phyloP scores from a whole-genome alignment of 164 flowering plant genomes.

The Warburgia ugandensis region DNA sequence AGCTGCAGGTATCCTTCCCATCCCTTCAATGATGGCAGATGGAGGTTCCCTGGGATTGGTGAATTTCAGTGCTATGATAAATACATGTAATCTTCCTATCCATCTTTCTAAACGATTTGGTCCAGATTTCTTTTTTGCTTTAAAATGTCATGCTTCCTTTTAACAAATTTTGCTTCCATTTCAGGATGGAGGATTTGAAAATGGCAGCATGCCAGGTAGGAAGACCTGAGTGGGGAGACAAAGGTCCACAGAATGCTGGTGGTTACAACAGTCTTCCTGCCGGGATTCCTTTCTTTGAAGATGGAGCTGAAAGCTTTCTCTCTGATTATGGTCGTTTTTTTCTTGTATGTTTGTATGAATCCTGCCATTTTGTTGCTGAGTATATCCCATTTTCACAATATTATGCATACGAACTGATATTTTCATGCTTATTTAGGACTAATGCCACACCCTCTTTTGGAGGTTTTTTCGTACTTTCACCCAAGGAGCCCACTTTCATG shows the following conservation, averaged over 20 bases:
- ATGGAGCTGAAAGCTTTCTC: conserved; percentile 40
- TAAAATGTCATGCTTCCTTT: background rate
- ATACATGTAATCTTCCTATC: conserved; percentile 33
- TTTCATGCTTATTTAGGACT: too few species aligned
- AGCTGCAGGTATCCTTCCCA: conserved; percentile 52
- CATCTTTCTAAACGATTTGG: too few species aligned
- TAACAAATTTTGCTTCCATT: background rate
- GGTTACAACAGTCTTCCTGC: conserved; percentile 43
- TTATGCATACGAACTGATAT: too few species aligned
- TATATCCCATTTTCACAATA: too few species aligned
- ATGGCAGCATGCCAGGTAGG: conserved; percentile 40
- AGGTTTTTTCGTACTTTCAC: too few species aligned
- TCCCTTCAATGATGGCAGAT: conserved; percentile 46
- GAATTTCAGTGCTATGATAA: too few species aligned
- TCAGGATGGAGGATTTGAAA: conserved; percentile 45
- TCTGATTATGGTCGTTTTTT: conserved; percentile 58
- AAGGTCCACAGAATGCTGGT: conserved; percentile 52
- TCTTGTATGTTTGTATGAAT: conserved; percentile 49
- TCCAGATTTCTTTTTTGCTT: too few species aligned
- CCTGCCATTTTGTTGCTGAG: too few species aligned
- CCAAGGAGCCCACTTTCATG: too few species aligned
- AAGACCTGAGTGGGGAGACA: conserved; percentile 53
- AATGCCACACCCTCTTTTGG: too few species aligned
- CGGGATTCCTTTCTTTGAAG: conserved; percentile 47
- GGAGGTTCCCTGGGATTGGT: conserved; percentile 62